Percentiles rank a stretch among this genome's conserved stretches.
Evolutionary conservation across 208 protist species (phyloP).

Genomic region (Wallacemonas sp.): DNA sequence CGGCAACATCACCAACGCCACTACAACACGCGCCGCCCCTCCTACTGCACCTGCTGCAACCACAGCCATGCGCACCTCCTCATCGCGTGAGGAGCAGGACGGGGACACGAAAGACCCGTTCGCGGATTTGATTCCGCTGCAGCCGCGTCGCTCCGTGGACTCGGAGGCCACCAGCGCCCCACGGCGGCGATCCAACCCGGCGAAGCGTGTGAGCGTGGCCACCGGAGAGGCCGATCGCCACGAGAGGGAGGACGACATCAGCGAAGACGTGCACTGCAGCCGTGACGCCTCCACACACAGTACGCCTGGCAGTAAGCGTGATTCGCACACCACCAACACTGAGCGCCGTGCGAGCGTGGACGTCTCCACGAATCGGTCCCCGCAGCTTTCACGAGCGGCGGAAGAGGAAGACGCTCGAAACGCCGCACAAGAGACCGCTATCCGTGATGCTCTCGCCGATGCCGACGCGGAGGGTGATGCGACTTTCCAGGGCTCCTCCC

Average conservation of each 20-base stretch:
- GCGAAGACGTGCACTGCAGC: not conserved
- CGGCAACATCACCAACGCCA: not conserved
- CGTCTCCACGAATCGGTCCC: too few relatives aligned
- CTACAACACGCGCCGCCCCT: too few relatives aligned
- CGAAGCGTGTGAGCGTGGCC: not conserved
- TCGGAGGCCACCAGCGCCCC: not conserved
- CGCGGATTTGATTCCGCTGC: not conserved
- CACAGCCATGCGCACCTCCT: too few relatives aligned
- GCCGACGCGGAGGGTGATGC: conserved; percentile 46
- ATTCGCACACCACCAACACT: too few relatives aligned
- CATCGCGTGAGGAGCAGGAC: too few relatives aligned
- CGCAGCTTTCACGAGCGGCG: too few relatives aligned
- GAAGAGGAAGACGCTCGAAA: not conserved
- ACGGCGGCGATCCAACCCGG: not conserved
- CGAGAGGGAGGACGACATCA: conserved; percentile 3
- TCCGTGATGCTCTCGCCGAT: conserved; percentile 40
- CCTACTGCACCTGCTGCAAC: too few relatives aligned
- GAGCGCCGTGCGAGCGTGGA: too few relatives aligned
- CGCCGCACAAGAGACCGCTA: conserved; percentile 15
- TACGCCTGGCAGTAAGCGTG: not conserved
- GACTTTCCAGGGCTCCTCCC: conserved; percentile 56
- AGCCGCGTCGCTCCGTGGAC: not conserved
- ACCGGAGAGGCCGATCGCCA: not conserved
- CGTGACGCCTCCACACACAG: not conserved
- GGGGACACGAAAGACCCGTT: not conserved